Percentiles rank a stretch among this genome's conserved stretches.
Conservation (phyloP, 345 rosid species). For the Syzygium jambos region DNA sequence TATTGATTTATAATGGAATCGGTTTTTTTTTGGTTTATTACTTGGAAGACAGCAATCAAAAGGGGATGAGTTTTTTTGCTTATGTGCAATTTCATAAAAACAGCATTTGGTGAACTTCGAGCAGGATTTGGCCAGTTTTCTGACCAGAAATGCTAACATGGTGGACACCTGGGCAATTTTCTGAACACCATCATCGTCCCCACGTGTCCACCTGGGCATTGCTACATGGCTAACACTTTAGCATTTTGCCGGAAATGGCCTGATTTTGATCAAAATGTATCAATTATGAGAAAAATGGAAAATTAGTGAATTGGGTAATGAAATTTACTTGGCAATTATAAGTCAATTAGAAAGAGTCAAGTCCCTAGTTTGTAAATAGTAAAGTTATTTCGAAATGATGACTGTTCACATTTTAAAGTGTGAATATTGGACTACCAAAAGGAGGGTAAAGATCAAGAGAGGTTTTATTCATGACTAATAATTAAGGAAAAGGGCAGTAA, state of each 20-base stretch:
- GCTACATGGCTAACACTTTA: not conserved
- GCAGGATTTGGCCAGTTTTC: not conserved
- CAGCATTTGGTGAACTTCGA: not conserved
- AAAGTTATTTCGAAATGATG: not conserved
- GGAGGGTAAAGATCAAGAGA: not conserved
- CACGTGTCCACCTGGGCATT: not conserved
- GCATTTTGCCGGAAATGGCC: not conserved
- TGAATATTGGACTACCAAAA: not conserved
- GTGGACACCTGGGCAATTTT: not conserved
- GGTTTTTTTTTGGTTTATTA: not conserved
- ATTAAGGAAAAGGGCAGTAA: not conserved
- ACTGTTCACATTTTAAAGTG: not conserved
- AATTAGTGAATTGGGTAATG: not conserved
- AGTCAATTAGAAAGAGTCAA: not conserved
- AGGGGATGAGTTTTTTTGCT: not conserved
- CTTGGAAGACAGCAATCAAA: not conserved
- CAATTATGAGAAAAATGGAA: not conserved
- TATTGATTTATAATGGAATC: not conserved
- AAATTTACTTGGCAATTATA: not conserved
- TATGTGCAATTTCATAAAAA: not conserved
- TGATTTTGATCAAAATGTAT: not conserved
- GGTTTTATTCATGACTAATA: not conserved
- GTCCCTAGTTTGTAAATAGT: not conserved
- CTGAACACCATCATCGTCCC: not conserved
- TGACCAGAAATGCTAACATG: not conserved